A percentile compares a stretch with the other conserved stretches of the same genome.
Conservation (phyloP, 768 basidiomycete species). For the Psilocybe sp. region DNA sequence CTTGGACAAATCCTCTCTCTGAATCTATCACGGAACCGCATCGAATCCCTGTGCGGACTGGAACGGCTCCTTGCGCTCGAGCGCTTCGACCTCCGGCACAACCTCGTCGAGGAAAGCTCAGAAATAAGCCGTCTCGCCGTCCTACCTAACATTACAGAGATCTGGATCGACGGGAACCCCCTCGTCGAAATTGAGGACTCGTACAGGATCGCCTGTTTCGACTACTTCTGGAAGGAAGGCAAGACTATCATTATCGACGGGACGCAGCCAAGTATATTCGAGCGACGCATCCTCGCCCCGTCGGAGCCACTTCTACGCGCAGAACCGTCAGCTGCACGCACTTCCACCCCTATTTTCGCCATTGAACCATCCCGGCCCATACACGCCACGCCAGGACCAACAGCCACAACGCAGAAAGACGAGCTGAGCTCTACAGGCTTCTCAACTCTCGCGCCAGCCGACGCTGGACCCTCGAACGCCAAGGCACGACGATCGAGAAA, state of each 20-base stretch:
- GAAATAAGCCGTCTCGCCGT: conserved; percentile 83
- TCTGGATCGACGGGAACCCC: conserved; percentile 87
- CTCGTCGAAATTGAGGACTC: conserved; percentile 69
- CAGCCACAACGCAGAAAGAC: not conserved
- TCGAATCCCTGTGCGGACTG: conserved; percentile 93
- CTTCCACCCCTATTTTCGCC: conserved; percentile 47
- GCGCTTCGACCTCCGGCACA: conserved; percentile 79
- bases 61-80: conserved; percentile 86
- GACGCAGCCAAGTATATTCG: conserved; percentile 63
- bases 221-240: conserved; percentile 83
- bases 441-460: conserved; percentile 4
- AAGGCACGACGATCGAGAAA: conserved; percentile 55
- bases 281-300: conserved; percentile 57
- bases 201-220: conserved; percentile 78
- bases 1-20: conserved; percentile 76
- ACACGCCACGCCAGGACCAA: conserved; percentile 17
- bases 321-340: conserved; percentile 43
- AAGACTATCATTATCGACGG: conserved; percentile 79
- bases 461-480: conserved; percentile 21
- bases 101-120: conserved; percentile 75
- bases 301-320: conserved; percentile 51
- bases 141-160: conserved; percentile 74
- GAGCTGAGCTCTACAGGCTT: conserved; percentile 7
- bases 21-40: conserved; percentile 82
- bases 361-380: conserved; percentile 39